Evolutionary conservation across 768 basidiomycete species (phyloP).

Genomic region (Amanita pallidorosea): DNA sequence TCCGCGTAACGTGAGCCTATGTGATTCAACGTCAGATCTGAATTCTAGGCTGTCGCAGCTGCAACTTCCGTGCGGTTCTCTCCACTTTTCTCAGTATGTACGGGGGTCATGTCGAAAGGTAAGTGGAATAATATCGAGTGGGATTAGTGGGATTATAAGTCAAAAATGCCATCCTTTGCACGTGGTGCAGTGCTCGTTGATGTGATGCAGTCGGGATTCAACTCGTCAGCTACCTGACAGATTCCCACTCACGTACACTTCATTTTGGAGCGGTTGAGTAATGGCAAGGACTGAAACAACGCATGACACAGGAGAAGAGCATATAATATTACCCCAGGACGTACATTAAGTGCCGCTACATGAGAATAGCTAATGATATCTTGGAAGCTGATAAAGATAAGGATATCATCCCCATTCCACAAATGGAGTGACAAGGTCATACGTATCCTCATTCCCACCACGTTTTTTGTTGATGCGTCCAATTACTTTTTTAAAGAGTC

Average conservation of each 20-base stretch:
- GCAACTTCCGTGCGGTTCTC: background rate
- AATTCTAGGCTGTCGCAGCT: constrained; percentile 15
- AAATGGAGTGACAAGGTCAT: constrained; percentile 77
- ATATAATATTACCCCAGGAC: background rate
- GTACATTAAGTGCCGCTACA: background rate
- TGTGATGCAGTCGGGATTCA: too few species aligned
- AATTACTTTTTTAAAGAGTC: constrained; percentile 54
- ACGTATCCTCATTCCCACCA: constrained; percentile 65
- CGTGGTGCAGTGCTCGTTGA: too few species aligned
- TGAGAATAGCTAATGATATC: background rate
- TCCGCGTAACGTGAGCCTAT: constrained; percentile 24
- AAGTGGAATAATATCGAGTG: too few species aligned
- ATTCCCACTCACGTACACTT: too few species aligned
- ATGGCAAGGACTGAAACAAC: background rate
- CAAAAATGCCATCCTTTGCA: too few species aligned
- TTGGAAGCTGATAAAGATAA: background rate
- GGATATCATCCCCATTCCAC: constrained; percentile 53
- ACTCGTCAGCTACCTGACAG: too few species aligned
- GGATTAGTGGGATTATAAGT: too few species aligned
- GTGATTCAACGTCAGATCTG: constrained; percentile 22
- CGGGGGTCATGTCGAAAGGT: background rate
- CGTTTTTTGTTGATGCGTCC: constrained; percentile 33
- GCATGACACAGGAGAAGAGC: background rate
- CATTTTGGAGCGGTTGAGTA: background rate
- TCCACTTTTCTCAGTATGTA: too few species aligned